Conservation (phyloP, 2,329 filamentous ascomycete genomes). For the Tolypocladium tundrense region DNA sequence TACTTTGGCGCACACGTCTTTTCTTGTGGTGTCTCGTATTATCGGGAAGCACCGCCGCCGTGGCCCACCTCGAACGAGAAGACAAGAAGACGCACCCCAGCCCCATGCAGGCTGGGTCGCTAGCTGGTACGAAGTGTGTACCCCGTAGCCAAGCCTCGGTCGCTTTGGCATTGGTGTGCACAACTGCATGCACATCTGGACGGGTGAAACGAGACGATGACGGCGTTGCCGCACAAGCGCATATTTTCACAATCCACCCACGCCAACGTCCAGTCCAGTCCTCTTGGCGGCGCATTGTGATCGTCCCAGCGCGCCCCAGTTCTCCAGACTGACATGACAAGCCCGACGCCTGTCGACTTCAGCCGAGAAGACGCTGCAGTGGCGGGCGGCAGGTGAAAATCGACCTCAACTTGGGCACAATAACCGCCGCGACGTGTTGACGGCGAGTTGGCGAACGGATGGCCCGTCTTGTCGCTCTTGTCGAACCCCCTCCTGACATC, state of each 20-base stretch:
- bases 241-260: neutral
- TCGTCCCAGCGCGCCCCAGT: neutral
- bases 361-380: neutral
- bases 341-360: neutral
- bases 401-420: neutral
- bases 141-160: neutral
- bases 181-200: neutral
- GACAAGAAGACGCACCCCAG: neutral
- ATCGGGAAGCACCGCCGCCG: neutral
- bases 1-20: neutral
- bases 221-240: neutral
- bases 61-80: neutral
- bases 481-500: neutral
- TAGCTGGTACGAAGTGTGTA: neutral
- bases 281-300: neutral
- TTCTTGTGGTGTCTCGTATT: neutral
- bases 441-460: neutral
- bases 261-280: neutral
- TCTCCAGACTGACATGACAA: neutral
- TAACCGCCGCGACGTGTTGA: neutral
- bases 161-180: neutral
- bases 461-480: neutral
- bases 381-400: neutral
- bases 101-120: neutral
- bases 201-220: slow-evolving; percentile 3